These are phyloP conservation scores for Apiospora koreana DNA, from an alignment of 2,329 filamentous ascomycete genomes.

Conservation along the genomic window DNA sequence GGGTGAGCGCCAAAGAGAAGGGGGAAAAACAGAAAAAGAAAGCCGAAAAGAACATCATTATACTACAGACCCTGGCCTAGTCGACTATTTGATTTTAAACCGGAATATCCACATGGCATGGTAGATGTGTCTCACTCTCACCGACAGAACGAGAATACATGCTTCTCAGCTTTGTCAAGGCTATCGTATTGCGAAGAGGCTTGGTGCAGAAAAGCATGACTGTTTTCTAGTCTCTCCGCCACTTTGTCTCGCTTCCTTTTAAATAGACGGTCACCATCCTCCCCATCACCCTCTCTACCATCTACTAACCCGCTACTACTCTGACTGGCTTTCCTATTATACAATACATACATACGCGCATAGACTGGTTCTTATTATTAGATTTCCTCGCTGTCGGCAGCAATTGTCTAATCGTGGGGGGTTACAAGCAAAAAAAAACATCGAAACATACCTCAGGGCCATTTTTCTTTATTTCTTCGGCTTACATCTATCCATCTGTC, in stretches of 20 bases:
- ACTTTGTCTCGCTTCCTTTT: constrained; percentile 8
- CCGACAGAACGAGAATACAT: constrained; percentile 11
- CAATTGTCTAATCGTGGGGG: neutral
- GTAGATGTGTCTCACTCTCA: constrained; percentile 9
- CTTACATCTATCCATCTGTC: neutral
- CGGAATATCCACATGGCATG: constrained; percentile 4
- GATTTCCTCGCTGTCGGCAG: constrained; percentile 11
- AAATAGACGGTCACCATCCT: constrained; percentile 7
- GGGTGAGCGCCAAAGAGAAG: neutral
- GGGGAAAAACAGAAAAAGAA: neutral
- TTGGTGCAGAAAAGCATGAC: constrained; percentile 11
- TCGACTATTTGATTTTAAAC: neutral
- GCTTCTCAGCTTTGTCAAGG: constrained; percentile 5
- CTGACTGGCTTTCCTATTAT: neutral
- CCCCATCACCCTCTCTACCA: neutral
- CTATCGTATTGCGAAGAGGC: constrained; percentile 4
- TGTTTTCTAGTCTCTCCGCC: constrained; percentile 7
- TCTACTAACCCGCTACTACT: neutral
- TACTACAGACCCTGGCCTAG: neutral
- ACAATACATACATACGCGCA: neutral
- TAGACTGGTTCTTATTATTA: constrained; percentile 8
- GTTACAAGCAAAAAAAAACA: neutral
- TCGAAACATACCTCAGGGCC: neutral
- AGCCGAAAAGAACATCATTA: neutral
- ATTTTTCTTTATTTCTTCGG: neutral